Evolutionary conservation across 1,284 basidiomycete genomes (phyloP).

Genomic region (Ganoderma meredithae): DNA sequence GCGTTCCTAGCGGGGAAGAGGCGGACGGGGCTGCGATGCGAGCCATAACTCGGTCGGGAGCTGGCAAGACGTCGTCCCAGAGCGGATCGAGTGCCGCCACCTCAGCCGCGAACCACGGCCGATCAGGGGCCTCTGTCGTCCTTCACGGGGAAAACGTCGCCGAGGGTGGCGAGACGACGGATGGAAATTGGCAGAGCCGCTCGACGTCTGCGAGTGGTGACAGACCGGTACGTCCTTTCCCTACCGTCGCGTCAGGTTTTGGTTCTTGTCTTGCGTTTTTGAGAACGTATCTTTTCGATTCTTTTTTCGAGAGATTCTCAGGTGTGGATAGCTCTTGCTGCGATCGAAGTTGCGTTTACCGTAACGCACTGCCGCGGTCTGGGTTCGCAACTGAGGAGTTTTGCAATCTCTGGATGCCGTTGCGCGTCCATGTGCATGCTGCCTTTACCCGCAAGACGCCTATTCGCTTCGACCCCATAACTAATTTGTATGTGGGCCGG

Average conservation of each 20-base stretch:
- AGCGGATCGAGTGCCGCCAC: constrained; percentile 25
- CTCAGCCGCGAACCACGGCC: constrained; percentile 23
- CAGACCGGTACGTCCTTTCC: constrained; percentile 35
- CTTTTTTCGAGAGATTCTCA: constrained; percentile 2
- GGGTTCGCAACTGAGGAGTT: neutral
- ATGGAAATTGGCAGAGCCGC: constrained; percentile 20
- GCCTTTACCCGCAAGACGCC: neutral
- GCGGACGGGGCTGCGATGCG: constrained; percentile 12
- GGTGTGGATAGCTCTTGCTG: neutral
- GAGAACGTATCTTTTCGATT: neutral
- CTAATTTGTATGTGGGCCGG: neutral
- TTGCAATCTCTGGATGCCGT: neutral
- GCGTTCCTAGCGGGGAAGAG: constrained; percentile 15
- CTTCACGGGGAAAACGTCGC: constrained; percentile 29
- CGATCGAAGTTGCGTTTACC: neutral
- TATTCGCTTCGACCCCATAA: neutral
- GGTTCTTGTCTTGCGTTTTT: neutral
- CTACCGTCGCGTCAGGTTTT: constrained; percentile 16
- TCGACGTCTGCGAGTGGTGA: constrained; percentile 23
- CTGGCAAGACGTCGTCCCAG: constrained; percentile 10
- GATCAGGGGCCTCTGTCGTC: constrained; percentile 31
- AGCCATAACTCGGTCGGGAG: constrained; percentile 14
- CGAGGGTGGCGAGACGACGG: constrained; percentile 20
- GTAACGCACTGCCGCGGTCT: neutral
- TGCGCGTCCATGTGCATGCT: neutral